A percentile compares a stretch with the other conserved stretches of the same genome.
phyloP scores from a whole-genome alignment of 192 early-diverging fungal genomes.

The Backusella tuberculispora region DNA sequence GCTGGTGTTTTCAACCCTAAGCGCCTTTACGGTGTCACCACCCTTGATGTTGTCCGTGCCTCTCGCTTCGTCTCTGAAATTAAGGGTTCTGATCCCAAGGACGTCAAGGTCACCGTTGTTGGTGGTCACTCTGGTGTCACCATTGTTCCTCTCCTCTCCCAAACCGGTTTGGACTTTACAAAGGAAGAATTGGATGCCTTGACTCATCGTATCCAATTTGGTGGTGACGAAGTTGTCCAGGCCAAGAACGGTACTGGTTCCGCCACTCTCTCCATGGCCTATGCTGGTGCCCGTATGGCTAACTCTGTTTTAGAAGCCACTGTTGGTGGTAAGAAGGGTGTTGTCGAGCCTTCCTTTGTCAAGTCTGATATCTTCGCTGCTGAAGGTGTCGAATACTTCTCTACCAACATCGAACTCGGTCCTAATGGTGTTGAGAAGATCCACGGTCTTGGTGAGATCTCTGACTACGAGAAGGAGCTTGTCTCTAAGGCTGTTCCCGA shows the following conservation, averaged over 20 bases:
- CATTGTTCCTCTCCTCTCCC: slow-evolving; percentile 94
- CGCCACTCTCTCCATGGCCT: slow-evolving; percentile 90
- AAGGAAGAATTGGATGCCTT: slow-evolving; percentile 86
- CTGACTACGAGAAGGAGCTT: slow-evolving; percentile 87
- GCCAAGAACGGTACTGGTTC: slow-evolving; percentile 96
- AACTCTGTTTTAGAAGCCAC: slow-evolving; percentile 84
- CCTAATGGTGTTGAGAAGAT: slow-evolving; percentile 90
- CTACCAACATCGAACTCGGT: slow-evolving; percentile 78
- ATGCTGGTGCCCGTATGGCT: slow-evolving; percentile 89
- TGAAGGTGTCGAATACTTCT: slow-evolving; percentile 74
- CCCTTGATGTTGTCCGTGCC: slow-evolving; percentile 95
- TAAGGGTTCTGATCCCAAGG: slow-evolving; percentile 67
- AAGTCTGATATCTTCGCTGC: slow-evolving; percentile 60
- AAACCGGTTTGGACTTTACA: slow-evolving; percentile 69
- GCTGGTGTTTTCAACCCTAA: slow-evolving; percentile 81
- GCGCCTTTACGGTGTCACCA: slow-evolving; percentile 95
- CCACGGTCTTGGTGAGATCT: slow-evolving; percentile 74
- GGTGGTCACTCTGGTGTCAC: slow-evolving; percentile 98
- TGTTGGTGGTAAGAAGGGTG: slow-evolving; percentile 76
- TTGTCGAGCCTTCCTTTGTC: slow-evolving; percentile 92
- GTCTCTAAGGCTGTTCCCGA: slow-evolving; percentile 84
- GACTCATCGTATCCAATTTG: slow-evolving; percentile 97
- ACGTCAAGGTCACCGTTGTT: slow-evolving; percentile 83
- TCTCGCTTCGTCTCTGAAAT: slow-evolving; percentile 92
- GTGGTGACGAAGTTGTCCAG: slow-evolving; percentile 99